Evolutionary conservation across 1,284 basidiomycete species (phyloP).

Genomic region (Microbotryum scabiosae): DNA sequence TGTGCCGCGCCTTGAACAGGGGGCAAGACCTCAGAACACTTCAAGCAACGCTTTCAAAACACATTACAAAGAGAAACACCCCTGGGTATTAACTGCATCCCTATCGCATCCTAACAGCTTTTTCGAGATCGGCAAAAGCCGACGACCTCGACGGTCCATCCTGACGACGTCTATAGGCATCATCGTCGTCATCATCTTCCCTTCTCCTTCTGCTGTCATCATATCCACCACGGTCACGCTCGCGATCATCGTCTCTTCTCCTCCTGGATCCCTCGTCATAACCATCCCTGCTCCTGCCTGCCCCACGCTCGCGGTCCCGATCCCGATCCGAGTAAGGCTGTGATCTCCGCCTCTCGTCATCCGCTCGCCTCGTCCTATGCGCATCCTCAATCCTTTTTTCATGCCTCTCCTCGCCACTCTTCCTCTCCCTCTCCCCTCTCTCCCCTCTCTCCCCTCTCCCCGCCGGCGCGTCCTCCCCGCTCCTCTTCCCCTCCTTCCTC

Average conservation of each 20-base stretch:
- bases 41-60: too few relatives aligned
- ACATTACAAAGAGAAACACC: too few relatives aligned
- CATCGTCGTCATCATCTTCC: not conserved
- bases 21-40: too few relatives aligned
- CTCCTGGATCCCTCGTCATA: not conserved
- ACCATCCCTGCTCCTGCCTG: not conserved
- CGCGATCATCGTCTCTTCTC: not conserved
- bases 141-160: not conserved
- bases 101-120: too few relatives aligned
- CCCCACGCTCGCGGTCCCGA: too few relatives aligned
- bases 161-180: not conserved
- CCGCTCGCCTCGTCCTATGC: not conserved
- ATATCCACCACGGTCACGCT: slow-evolving; percentile 4
- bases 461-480: not conserved
- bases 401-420: not conserved
- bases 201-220: not conserved
- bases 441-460: not conserved
- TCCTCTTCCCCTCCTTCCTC: not conserved
- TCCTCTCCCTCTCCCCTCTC: not conserved
- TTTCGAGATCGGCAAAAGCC: slow-evolving; percentile 24
- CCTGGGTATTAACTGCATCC: too few relatives aligned
- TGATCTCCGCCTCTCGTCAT: too few relatives aligned
- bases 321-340: too few relatives aligned
- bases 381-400: not conserved
- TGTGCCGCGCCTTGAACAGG: too few relatives aligned